A percentile compares a stretch with the other conserved stretches of the same genome.
Conservation (phyloP, 768 basidiomycete species). For the Serpula lacrymans region DNA sequence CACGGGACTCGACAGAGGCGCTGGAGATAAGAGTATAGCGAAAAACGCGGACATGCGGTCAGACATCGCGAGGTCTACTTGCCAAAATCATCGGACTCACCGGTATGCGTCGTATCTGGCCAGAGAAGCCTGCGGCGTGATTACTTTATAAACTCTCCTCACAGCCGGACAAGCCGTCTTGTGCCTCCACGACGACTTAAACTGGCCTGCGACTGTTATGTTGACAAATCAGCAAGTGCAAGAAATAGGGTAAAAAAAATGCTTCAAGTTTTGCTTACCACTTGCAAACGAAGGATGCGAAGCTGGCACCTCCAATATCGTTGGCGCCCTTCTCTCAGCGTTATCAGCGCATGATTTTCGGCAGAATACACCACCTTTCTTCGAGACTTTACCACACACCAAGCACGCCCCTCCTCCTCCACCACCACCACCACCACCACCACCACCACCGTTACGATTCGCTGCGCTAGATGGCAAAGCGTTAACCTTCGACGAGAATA, state of each 20-base stretch:
- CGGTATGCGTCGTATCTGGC: constrained; percentile 60
- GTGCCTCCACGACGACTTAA: constrained; percentile 69
- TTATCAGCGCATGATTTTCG: constrained; percentile 50
- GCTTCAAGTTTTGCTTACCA: constrained; percentile 37
- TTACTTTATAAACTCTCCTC: constrained; percentile 61
- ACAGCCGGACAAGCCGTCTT: constrained; percentile 55
- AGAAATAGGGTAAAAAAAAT: neutral
- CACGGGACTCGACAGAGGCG: constrained; percentile 52
- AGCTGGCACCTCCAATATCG: constrained; percentile 55
- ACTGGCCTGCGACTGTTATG: constrained; percentile 64
- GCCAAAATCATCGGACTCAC: constrained; percentile 31
- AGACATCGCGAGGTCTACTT: too few relatives aligned
- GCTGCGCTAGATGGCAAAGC: constrained; percentile 27
- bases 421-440: too few relatives aligned
- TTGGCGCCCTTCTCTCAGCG: constrained; percentile 52
- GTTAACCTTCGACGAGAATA: constrained; percentile 28
- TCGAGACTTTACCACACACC: constrained; percentile 55
- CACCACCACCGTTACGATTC: too few relatives aligned
- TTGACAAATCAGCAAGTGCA: too few relatives aligned
- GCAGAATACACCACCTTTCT: constrained; percentile 62
- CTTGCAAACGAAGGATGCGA: constrained; percentile 63
- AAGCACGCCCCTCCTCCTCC: constrained; percentile 57
- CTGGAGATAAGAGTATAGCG: constrained; percentile 26
- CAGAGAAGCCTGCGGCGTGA: constrained; percentile 45
- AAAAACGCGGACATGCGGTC: neutral